phyloP scores from a whole-genome alignment of 805 yeast species.

The Lipomyces japonicus region DNA sequence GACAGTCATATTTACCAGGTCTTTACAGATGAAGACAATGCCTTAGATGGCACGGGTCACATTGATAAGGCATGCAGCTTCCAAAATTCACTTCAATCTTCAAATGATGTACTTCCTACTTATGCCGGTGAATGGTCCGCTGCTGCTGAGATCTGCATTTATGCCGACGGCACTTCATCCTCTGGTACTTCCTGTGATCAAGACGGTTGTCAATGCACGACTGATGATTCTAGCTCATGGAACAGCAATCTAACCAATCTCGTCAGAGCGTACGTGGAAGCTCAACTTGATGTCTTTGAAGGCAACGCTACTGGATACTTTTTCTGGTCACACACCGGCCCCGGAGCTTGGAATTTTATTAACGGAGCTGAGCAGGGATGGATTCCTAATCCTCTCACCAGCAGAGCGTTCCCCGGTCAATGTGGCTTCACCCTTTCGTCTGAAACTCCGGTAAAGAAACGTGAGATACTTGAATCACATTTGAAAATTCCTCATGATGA shows the following conservation, averaged over 20 bases:
- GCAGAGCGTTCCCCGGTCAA: constrained; percentile 66
- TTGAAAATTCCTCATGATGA: background rate
- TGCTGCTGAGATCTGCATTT: constrained; percentile 43
- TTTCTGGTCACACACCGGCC: constrained; percentile 87
- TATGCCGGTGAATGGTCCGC: constrained; percentile 84
- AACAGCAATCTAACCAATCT: constrained; percentile 51
- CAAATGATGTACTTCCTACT: constrained; percentile 38
- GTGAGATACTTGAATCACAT: background rate
- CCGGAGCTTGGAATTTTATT: constrained; percentile 81
- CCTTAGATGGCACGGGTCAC: constrained; percentile 20
- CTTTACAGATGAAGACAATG: constrained; percentile 50
- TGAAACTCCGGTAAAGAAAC: background rate
- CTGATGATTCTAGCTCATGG: constrained; percentile 52
- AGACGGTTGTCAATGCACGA: constrained; percentile 49
- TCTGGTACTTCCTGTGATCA: constrained; percentile 86
- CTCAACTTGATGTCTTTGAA: constrained; percentile 81
- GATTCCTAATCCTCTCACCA: constrained; percentile 76
- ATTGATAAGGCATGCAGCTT: constrained; percentile 12
- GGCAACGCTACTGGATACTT: constrained; percentile 72
- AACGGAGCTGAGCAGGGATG: constrained; percentile 54
- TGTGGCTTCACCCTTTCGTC: constrained; percentile 42
- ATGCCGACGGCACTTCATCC: constrained; percentile 56
- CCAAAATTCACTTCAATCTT: constrained; percentile 2
- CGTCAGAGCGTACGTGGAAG: constrained; percentile 73
- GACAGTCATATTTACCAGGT: constrained; percentile 93